Conservation (phyloP, 1,284 basidiomycete genomes). For the Malassezia caprae region DNA sequence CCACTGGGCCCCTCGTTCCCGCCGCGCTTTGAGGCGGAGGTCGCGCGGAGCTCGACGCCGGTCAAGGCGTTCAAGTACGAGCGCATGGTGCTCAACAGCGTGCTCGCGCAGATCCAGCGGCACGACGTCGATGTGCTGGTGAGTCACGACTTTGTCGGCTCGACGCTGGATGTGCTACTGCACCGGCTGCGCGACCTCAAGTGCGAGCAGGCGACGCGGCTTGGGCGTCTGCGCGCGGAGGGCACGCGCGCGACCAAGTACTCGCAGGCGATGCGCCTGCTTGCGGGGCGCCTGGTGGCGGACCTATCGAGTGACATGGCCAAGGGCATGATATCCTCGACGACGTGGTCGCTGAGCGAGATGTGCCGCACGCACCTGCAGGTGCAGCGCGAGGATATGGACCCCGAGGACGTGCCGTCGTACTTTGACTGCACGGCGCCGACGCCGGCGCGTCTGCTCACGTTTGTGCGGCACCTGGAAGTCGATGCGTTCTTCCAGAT, state of each 20-base stretch:
- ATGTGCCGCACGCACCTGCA: slow-evolving; percentile 71
- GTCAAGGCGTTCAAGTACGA: slow-evolving; percentile 66
- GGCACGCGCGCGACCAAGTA: slow-evolving; percentile 60
- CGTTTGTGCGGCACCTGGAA: slow-evolving; percentile 83
- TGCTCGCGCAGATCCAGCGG: slow-evolving; percentile 72
- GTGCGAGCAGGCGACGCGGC: slow-evolving; percentile 76
- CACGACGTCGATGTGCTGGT: slow-evolving; percentile 89
- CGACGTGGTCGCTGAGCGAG: slow-evolving; percentile 91
- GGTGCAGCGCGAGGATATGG: slow-evolving; percentile 57
- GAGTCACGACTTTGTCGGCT: slow-evolving; percentile 89
- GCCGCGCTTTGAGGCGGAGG: slow-evolving; percentile 61
- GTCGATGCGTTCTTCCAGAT: slow-evolving; percentile 90
- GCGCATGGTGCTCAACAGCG: slow-evolving; percentile 69
- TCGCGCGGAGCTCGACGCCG: slow-evolving; percentile 54
- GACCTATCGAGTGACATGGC: slow-evolving; percentile 89
- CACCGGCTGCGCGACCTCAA: slow-evolving; percentile 70
- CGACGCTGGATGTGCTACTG: slow-evolving; percentile 78
- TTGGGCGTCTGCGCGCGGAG: slow-evolving; percentile 63
- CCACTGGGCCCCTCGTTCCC: slow-evolving; percentile 79
- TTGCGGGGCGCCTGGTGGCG: slow-evolving; percentile 77
- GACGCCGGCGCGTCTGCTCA: slow-evolving; percentile 67
- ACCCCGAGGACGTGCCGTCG: slow-evolving; percentile 80
- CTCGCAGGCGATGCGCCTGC: slow-evolving; percentile 66
- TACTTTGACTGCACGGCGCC: slow-evolving; percentile 79
- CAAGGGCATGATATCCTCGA: slow-evolving; percentile 65